These are phyloP conservation scores for Tylopilus sp. DNA, from an alignment of 768 basidiomycete species.

Conservation along the genomic window DNA sequence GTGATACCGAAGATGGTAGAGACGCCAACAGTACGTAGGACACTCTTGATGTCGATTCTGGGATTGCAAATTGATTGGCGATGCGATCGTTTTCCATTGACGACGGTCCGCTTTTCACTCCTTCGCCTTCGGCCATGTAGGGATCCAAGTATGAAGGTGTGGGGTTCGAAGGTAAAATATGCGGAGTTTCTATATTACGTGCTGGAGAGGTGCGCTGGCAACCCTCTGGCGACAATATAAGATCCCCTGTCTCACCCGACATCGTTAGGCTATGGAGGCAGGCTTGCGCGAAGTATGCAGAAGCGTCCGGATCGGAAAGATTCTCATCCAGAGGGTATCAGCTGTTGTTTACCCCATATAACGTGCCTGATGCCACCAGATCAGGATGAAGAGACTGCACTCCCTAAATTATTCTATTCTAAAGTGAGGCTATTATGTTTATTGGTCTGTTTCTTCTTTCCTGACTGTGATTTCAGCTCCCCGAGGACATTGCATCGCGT, in stretches of 20 bases:
- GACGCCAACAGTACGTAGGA: conserved; percentile 70
- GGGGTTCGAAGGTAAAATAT: conserved; percentile 94
- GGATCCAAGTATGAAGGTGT: conserved; percentile 87
- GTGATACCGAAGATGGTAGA: conserved; percentile 73
- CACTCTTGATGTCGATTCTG: neutral
- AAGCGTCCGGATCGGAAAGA: conserved; percentile 93
- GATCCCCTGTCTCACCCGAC: neutral
- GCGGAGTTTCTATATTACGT: conserved; percentile 91
- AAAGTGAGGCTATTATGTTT: conserved; percentile 54
- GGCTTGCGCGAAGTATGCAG: conserved; percentile 95
- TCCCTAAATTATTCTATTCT: conserved; percentile 90
- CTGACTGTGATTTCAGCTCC: conserved; percentile 56
- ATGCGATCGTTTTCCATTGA: neutral
- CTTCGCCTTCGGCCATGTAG: conserved; percentile 31
- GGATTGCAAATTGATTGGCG: neutral
- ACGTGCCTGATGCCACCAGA: neutral
- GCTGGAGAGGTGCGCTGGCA: conserved; percentile 75
- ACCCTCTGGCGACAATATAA: neutral
- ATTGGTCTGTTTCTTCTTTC: no score
- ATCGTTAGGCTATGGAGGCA: conserved; percentile 90
- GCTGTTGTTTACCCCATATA: neutral
- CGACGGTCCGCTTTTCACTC: neutral
- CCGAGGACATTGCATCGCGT: conserved; percentile 85
- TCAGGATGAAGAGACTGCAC: conserved; percentile 92
- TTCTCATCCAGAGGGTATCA: conserved; percentile 89